A percentile compares a stretch with the other conserved stretches of the same genome.
phyloP scores from a whole-genome alignment of 2,329 filamentous ascomycete species.

The Salinomyces thailandicus region DNA sequence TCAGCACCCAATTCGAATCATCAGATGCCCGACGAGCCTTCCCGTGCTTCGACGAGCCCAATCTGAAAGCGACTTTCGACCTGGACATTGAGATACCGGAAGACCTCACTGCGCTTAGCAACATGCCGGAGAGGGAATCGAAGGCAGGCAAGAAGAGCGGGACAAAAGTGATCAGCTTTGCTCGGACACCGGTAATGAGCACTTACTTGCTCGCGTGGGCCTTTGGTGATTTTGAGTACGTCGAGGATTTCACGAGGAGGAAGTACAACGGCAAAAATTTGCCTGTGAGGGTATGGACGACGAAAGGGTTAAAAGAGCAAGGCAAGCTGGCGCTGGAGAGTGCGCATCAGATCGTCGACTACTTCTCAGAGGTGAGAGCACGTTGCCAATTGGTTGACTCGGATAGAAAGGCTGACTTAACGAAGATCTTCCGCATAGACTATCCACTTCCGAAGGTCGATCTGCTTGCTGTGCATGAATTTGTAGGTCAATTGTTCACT shows the following conservation, averaged over 20 bases:
- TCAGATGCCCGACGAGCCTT: constrained; percentile 92
- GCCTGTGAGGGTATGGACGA: constrained; percentile 92
- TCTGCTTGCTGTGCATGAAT: constrained; percentile 83
- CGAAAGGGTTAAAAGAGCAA: constrained; percentile 85
- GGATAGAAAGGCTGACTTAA: no score
- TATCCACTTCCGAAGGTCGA: constrained; percentile 91
- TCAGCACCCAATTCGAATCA: constrained; percentile 95
- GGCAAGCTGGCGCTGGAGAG: constrained; percentile 82
- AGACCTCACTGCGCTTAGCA: constrained; percentile 80
- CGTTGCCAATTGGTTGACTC: no score
- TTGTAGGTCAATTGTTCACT: constrained; percentile 53
- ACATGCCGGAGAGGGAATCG: constrained; percentile 79
- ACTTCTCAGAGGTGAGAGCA: constrained; percentile 63
- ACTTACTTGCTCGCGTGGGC: constrained; percentile 86
- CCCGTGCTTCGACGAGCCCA: constrained; percentile 96
- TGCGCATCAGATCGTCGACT: constrained; percentile 87
- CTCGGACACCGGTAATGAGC: constrained; percentile 81
- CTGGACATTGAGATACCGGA: constrained; percentile 85
- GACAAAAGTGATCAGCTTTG: constrained; percentile 61
- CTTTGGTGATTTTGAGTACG: constrained; percentile 91
- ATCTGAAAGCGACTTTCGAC: constrained; percentile 92
- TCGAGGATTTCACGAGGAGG: constrained; percentile 81
- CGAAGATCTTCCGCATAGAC: constrained; percentile 79
- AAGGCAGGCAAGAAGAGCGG: constrained; percentile 57
- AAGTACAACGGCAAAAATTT: constrained; percentile 85